Percentiles rank a stretch among this genome's conserved stretches.
Conservation (phyloP, 2,329 filamentous ascomycete species). For the Sclerotinia sclerotiorum region DNA sequence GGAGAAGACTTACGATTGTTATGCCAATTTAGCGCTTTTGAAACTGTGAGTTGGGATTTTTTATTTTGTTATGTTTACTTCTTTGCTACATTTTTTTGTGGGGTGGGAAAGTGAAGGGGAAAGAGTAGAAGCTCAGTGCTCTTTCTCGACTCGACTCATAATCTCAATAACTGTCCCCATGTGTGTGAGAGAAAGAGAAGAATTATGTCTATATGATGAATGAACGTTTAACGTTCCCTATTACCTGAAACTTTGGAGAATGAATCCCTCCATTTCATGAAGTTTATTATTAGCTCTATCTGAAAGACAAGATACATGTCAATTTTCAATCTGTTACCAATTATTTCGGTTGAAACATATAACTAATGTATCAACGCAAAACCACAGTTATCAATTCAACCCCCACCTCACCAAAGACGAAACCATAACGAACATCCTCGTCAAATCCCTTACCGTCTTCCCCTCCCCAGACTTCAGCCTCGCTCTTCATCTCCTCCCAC, state of each 20-base stretch:
- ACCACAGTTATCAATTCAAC: constrained; percentile 94
- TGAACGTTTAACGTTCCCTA: constrained; percentile 88
- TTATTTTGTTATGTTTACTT: constrained; percentile 22
- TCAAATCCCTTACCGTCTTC: constrained; percentile 97
- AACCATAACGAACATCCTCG: constrained; percentile 97
- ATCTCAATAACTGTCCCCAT: neutral
- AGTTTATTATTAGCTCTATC: constrained; percentile 75
- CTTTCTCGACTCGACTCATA: neutral
- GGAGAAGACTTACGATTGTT: constrained; percentile 89
- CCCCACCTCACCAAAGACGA: constrained; percentile 96
- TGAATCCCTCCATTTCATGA: constrained; percentile 63
- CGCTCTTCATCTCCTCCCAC: constrained; percentile 87
- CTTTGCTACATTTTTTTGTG: neutral
- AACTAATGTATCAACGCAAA: constrained; percentile 17
- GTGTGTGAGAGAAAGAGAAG: constrained; percentile 12
- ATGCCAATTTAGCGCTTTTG: constrained; percentile 91
- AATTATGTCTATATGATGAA: constrained; percentile 64
- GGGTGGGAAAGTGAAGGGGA: neutral
- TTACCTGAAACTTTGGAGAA: constrained; percentile 75
- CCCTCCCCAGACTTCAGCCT: constrained; percentile 94
- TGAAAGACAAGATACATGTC: constrained; percentile 50
- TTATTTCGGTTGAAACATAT: neutral
- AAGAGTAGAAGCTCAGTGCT: neutral
- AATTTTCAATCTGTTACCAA: constrained; percentile 22
- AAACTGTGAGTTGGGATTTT: constrained; percentile 76